Percentiles rank a stretch among this genome's conserved stretches.
These are phyloP conservation scores for Castanea mollissima DNA, from an alignment of 306 rosid genomes.

Conservation along the genomic window DNA sequence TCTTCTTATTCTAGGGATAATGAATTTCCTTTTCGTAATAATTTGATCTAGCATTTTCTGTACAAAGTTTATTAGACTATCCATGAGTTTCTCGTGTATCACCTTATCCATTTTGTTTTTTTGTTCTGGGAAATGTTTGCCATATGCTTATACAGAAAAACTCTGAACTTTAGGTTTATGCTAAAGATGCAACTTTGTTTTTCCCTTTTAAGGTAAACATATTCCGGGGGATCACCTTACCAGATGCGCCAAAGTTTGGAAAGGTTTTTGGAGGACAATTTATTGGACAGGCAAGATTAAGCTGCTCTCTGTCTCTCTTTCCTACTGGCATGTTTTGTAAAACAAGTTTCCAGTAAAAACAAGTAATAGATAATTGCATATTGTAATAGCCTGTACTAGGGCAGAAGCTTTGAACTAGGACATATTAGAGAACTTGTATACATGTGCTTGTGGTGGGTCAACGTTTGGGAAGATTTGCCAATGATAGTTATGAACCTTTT, in stretches of 20 bases:
- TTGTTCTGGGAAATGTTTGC: not conserved
- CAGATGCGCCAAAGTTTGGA: slow-evolving; percentile 78
- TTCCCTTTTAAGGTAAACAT: slow-evolving; percentile 57
- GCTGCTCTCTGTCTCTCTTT: slow-evolving; percentile 6
- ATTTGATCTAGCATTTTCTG: not conserved
- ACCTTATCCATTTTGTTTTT: not conserved
- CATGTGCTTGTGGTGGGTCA: too few relatives aligned
- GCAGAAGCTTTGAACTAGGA: not conserved
- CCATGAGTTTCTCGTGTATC: not conserved
- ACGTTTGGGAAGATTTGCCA: too few relatives aligned
- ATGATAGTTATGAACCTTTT: too few relatives aligned
- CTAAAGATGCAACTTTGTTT: slow-evolving; percentile 3
- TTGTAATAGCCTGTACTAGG: slow-evolving; percentile 1
- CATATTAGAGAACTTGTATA: too few relatives aligned
- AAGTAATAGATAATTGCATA: not conserved
- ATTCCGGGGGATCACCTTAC: slow-evolving; percentile 82
- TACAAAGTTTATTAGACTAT: not conserved
- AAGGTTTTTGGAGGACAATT: slow-evolving; percentile 93
- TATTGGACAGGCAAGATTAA: slow-evolving; percentile 76
- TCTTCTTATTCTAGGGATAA: not conserved
- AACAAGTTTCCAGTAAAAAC: not conserved
- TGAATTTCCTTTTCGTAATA: not conserved
- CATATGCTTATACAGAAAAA: not conserved
- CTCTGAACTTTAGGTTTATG: not conserved
- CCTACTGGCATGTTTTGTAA: not conserved